Conservation (phyloP, 2,329 filamentous ascomycete species). For the Spiromastix sp. region DNA sequence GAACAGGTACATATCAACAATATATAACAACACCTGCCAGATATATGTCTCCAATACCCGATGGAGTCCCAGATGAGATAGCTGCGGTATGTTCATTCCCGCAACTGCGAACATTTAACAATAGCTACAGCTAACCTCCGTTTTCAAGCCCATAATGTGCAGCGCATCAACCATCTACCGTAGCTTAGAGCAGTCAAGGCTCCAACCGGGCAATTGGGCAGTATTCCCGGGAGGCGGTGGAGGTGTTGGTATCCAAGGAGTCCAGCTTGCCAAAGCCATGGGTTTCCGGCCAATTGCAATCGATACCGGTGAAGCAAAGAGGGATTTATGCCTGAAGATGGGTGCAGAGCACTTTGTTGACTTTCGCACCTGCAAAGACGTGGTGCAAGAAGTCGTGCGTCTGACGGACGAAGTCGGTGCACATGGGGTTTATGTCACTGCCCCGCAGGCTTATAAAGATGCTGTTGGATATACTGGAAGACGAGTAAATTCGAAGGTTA, state of each 20-base stretch:
- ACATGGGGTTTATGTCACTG: slow-evolving; percentile 36
- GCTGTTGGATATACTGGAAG: slow-evolving; percentile 36
- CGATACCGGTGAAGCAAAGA: slow-evolving; percentile 41
- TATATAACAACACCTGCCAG: slow-evolving; percentile 47
- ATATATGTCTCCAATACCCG: slow-evolving; percentile 46
- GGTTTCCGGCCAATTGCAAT: slow-evolving; percentile 47
- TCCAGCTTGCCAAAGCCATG: slow-evolving; percentile 46
- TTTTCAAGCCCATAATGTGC: slow-evolving; percentile 52
- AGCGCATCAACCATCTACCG: slow-evolving; percentile 48
- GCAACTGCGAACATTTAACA: background rate
- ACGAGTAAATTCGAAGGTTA: slow-evolving; percentile 41
- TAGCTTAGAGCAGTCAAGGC: slow-evolving; percentile 42
- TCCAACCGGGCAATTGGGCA: slow-evolving; percentile 44
- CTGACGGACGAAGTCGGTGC: slow-evolving; percentile 38
- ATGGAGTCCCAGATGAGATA: slow-evolving; percentile 44
- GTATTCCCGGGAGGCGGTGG: slow-evolving; percentile 46
- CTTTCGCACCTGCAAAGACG: slow-evolving; percentile 33
- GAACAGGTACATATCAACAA: slow-evolving; percentile 45
- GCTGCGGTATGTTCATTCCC: slow-evolving; percentile 29
- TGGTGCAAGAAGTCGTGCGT: slow-evolving; percentile 33
- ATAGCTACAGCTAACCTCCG: too few relatives aligned
- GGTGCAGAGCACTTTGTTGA: slow-evolving; percentile 49
- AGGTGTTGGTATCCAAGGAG: slow-evolving; percentile 48
- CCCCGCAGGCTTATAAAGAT: slow-evolving; percentile 29
- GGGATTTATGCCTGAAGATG: slow-evolving; percentile 35